Base-by-base conservation (phyloP, 2,329 filamentous ascomycete genomes). In the Xylariaceae sp. region DNA sequence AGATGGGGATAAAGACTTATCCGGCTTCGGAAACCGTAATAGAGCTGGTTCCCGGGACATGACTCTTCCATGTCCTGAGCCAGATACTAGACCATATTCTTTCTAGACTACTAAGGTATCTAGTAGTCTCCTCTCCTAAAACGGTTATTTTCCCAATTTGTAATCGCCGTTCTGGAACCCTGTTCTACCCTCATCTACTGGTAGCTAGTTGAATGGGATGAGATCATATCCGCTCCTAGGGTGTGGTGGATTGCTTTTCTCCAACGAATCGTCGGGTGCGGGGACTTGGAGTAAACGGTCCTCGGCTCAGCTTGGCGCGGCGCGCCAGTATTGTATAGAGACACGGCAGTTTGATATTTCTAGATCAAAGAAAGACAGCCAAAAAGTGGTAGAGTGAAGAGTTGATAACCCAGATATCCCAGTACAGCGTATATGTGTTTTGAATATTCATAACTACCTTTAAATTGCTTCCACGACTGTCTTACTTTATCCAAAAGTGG, bases 1-100 rank as follows among this genome's bases (percentile, higher is more conserved):
- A 6, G 21, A 4, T 39, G 11, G 26, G 54, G 49, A 53, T 58
- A 54, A 58, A 58, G 19, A 50, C 50, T 58, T 58, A 54, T 9
- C 39, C 39, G 29, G 46, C 1, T 6, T 11, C 16, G 28, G 28
- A 16, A 11, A 33, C 26, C 24, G 5, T 31, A 17, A 14, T 8
- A 17, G 26, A 24, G 23, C 3, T 36, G 8, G 19, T 11, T 14
- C 31, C 23, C 28, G 31, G 33, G 12, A 17, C 31, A 40, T 36
- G 17, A 19, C 28, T 50, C 40, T 50, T 54, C 44, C 39, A 40
- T 3, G 16, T 8, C 11, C 48, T 26, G 43, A 49, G 16, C 12
- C 14, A 12, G 7, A 23, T 2, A 12, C n/a, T 2, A 28, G 17
- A 45, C 28, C 12, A 33, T 36, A 54, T 37, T 17, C 37, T n/a